Evolutionary conservation across 2,329 filamentous ascomycete genomes (phyloP).

Genomic region (Atkinsonella hypoxylon): DNA sequence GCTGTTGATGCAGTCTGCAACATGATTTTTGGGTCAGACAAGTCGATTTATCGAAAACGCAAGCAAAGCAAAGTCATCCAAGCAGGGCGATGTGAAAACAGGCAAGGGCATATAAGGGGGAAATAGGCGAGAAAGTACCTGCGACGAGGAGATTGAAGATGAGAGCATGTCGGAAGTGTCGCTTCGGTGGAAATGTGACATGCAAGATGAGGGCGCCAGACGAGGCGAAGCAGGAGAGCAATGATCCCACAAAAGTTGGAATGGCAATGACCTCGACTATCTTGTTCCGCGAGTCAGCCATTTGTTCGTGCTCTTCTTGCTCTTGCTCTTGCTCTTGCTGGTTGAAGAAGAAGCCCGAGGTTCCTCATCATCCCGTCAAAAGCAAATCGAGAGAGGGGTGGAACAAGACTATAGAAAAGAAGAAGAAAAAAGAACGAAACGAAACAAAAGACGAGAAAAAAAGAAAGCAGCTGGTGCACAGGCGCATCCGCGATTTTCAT

Average conservation of each 20-base stretch:
- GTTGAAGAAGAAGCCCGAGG: too few relatives aligned
- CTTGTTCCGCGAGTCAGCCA: neutral
- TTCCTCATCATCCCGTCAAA: too few relatives aligned
- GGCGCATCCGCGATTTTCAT: neutral
- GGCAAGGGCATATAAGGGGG: too few relatives aligned
- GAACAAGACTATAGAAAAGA: too few relatives aligned
- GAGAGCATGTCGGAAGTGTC: conserved; percentile 9
- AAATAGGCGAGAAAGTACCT: conserved; percentile 1
- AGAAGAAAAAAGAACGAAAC: neutral
- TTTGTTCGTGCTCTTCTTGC: neutral
- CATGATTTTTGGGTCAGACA: too few relatives aligned
- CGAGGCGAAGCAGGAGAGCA: conserved; percentile 6
- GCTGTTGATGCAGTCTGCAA: conserved; percentile 27
- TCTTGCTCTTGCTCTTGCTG: too few relatives aligned
- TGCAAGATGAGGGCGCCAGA: conserved; percentile 4
- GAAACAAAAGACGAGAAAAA: neutral
- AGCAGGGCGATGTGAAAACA: too few relatives aligned
- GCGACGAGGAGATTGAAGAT: conserved; percentile 10
- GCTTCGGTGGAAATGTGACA: conserved; percentile 4
- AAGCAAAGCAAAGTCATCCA: too few relatives aligned
- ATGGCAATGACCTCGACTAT: neutral
- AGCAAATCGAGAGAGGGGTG: too few relatives aligned
- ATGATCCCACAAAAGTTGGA: conserved; percentile 5
- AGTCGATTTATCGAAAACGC: too few relatives aligned
- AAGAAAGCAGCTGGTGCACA: neutral